Percentiles rank a stretch among this genome's conserved stretches.
phyloP scores from a whole-genome alignment of 208 protist species.

The Wallacemonas sp. region DNA sequence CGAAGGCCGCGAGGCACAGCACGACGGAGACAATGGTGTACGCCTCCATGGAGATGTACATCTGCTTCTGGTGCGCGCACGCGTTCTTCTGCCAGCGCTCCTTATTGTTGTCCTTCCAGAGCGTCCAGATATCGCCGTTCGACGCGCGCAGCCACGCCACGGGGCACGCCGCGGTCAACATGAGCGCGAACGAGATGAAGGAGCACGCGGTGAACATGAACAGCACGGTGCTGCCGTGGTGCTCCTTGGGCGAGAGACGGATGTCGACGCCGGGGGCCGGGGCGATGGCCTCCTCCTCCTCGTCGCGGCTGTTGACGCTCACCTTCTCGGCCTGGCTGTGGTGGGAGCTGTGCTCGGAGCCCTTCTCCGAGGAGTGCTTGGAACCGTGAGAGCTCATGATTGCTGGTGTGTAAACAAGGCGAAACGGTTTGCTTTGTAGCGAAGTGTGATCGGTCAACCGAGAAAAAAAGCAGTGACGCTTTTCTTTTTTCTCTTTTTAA shows the following conservation, averaged over 20 bases:
- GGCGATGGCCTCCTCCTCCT: slow-evolving; percentile 11
- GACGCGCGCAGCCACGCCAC: slow-evolving; percentile 42
- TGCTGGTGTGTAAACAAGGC: neutral
- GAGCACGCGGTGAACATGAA: slow-evolving; percentile 33
- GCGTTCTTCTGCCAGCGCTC: slow-evolving; percentile 30
- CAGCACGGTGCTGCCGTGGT: slow-evolving; percentile 32
- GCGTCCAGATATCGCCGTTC: slow-evolving; percentile 45
- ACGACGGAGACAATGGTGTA: slow-evolving; percentile 43
- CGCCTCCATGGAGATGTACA: slow-evolving; percentile 52
- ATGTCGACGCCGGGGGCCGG: slow-evolving; percentile 35
- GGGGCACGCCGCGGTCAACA: slow-evolving; percentile 47
- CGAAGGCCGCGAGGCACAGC: slow-evolving; percentile 28
- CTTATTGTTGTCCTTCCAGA: slow-evolving; percentile 39
- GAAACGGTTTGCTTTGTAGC: too few relatives aligned
- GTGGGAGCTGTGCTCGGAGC: slow-evolving; percentile 24
- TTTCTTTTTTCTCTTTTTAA: slow-evolving; percentile 17
- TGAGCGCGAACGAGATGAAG: slow-evolving; percentile 44
- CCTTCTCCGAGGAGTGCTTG: slow-evolving; percentile 21
- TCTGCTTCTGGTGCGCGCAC: slow-evolving; percentile 46
- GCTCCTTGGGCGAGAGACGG: slow-evolving; percentile 27
- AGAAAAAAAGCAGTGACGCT: neutral
- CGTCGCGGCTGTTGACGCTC: slow-evolving; percentile 12
- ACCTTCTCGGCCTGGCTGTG: slow-evolving; percentile 14
- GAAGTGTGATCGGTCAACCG: too few relatives aligned
- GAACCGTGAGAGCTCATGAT: slow-evolving; percentile 5